Evolutionary conservation across 225 moss, liverwort and hornwort species (phyloP).

Genomic region (Bryum argenteum): DNA sequence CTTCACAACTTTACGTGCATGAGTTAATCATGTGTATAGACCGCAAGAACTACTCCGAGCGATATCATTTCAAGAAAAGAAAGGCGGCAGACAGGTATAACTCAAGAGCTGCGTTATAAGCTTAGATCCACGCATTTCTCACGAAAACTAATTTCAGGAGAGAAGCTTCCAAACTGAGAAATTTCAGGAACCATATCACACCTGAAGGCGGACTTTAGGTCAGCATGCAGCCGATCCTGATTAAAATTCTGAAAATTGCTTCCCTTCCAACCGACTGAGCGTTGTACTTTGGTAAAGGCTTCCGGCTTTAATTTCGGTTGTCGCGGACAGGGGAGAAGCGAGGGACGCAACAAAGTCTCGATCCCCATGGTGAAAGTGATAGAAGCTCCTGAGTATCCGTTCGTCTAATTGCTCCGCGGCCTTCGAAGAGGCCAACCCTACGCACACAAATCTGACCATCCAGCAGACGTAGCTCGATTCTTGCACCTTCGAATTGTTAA

Average conservation of each 20-base stretch:
- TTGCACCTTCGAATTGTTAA: not conserved
- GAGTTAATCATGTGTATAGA: constrained; percentile 15
- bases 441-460: constrained; percentile 48
- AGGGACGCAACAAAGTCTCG: constrained; percentile 49
- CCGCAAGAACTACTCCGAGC: not conserved
- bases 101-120: not conserved
- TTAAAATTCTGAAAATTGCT: constrained; percentile 26
- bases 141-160: not conserved
- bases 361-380: constrained; percentile 47
- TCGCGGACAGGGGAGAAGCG: constrained; percentile 28
- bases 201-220: constrained; percentile 36
- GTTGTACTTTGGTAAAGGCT: constrained; percentile 28
- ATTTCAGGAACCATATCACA: constrained; percentile 15
- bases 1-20: not conserved
- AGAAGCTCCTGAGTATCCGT: constrained; percentile 29
- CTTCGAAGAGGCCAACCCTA: constrained; percentile 42
- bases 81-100: not conserved
- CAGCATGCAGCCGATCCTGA: constrained; percentile 37
- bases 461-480: constrained; percentile 37
- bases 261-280: constrained; percentile 17
- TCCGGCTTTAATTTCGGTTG: constrained; percentile 15
- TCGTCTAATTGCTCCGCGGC: constrained; percentile 43
- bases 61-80: not conserved
- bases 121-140: not conserved
- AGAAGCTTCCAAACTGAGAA: not conserved